These are phyloP conservation scores for Trichosporon coremiiforme DNA, from an alignment of 1,284 basidiomycete species.

Conservation along the genomic window DNA sequence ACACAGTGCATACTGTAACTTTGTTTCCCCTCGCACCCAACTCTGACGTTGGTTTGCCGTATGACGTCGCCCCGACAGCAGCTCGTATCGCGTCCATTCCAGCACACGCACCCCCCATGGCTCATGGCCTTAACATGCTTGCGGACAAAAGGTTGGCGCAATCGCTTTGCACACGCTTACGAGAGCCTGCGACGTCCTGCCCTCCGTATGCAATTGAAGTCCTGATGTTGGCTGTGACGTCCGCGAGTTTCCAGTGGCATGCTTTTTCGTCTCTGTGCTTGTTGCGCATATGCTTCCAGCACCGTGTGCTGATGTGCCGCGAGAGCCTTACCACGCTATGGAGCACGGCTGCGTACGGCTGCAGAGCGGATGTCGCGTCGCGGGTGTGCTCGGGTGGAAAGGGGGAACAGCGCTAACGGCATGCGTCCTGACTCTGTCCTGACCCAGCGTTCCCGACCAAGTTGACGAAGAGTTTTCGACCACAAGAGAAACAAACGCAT, in stretches of 20 bases:
- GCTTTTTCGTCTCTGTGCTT: neutral
- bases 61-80: neutral
- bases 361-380: no score
- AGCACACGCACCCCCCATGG: neutral
- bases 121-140: constrained; percentile 8
- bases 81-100: neutral
- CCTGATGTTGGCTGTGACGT: neutral
- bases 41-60: no score
- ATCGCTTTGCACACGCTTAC: neutral
- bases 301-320: no score
- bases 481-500: no score
- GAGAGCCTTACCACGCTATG: no score
- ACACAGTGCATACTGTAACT: no score
- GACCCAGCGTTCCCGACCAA: neutral
- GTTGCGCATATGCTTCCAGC: no score
- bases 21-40: neutral
- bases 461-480: neutral
- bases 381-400: no score
- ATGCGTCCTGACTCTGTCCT: neutral
- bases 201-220: neutral
- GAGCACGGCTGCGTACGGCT: no score
- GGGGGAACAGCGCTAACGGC: neutral
- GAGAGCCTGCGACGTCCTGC: neutral
- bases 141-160: neutral
- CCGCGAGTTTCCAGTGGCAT: neutral